These are phyloP conservation scores for Nemania abortiva DNA, from an alignment of 2,329 filamentous ascomycete genomes.

Conservation along the genomic window DNA sequence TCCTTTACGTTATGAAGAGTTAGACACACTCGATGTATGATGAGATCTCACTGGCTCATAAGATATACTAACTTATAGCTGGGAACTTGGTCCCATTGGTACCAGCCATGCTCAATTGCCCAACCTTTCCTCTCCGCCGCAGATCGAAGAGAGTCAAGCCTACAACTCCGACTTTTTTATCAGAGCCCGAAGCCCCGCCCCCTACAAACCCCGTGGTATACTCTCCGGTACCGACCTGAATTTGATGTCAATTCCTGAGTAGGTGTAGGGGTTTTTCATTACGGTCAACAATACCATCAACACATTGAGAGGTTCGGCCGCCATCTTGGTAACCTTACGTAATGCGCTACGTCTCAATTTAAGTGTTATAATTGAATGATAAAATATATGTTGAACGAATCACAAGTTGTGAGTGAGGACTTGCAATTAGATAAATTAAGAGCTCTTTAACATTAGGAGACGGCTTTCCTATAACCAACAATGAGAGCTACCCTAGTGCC, in stretches of 20 bases:
- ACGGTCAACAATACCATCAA: constrained; percentile 68
- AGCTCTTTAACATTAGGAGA: constrained; percentile 12
- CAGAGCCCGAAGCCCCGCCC: constrained; percentile 82
- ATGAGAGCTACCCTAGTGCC: constrained; percentile 36
- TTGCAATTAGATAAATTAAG: neutral
- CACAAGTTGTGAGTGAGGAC: neutral
- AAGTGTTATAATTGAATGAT: neutral
- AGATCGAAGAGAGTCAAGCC: constrained; percentile 91
- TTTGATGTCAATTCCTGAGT: constrained; percentile 35
- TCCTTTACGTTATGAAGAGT: constrained; percentile 59
- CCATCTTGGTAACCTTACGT: constrained; percentile 25
- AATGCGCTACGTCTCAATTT: neutral
- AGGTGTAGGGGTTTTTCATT: neutral
- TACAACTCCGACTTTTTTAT: constrained; percentile 97
- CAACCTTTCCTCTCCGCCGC: constrained; percentile 87
- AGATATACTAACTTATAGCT: constrained; percentile 77
- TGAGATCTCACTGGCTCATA: neutral
- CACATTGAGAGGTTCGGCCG: constrained; percentile 67
- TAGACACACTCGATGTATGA: constrained; percentile 1
- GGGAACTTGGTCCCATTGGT: constrained; percentile 91
- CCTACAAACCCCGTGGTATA: constrained; percentile 97
- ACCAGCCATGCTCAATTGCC: constrained; percentile 87
- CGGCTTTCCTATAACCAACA: constrained; percentile 26
- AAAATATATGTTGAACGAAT: neutral
- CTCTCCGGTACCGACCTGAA: constrained; percentile 87